Evolutionary conservation across 495 filamentous ascomycete species (phyloP).

Genomic region (Daldinia caldariorum): DNA sequence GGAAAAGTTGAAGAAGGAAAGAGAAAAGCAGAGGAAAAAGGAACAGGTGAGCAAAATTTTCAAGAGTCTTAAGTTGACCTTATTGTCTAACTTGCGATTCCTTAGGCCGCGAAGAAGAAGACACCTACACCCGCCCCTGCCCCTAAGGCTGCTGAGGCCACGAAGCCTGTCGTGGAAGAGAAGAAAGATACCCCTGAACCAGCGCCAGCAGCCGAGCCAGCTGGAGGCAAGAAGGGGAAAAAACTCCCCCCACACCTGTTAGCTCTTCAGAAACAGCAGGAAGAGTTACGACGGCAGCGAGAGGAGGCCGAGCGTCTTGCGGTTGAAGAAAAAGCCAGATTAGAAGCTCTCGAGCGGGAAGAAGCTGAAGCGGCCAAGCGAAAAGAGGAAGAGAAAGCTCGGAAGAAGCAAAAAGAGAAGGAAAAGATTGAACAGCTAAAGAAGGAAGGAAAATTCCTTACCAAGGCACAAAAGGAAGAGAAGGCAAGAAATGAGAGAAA

Average conservation of each 20-base stretch:
- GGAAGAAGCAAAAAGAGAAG: slow-evolving; percentile 94
- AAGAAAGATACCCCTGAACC: slow-evolving; percentile 57
- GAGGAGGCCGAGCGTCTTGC: slow-evolving; percentile 75
- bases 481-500: slow-evolving; percentile 84
- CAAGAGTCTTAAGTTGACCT: not conserved
- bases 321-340: slow-evolving; percentile 78
- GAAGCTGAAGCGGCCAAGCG: slow-evolving; percentile 66
- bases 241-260: slow-evolving; percentile 84
- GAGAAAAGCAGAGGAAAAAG: slow-evolving; percentile 94
- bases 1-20: slow-evolving; percentile 93
- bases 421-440: slow-evolving; percentile 95
- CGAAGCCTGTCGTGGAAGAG: slow-evolving; percentile 58
- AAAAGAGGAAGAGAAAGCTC: slow-evolving; percentile 73
- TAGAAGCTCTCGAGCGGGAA: slow-evolving; percentile 72
- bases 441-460: slow-evolving; percentile 93
- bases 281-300: slow-evolving; percentile 74
- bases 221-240: slow-evolving; percentile 82
- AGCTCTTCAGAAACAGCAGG: slow-evolving; percentile 91
- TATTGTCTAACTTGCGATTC: slow-evolving; percentile 32
- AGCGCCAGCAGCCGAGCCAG: slow-evolving; percentile 57
- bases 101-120: slow-evolving; percentile 76
- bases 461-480: slow-evolving; percentile 91
- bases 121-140: slow-evolving; percentile 57
- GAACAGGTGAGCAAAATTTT: slow-evolving; percentile 70
- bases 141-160: slow-evolving; percentile 58